These are phyloP conservation scores for Penicillium ochrochloron DNA, from an alignment of 495 filamentous ascomycete genomes.

Conservation along the genomic window DNA sequence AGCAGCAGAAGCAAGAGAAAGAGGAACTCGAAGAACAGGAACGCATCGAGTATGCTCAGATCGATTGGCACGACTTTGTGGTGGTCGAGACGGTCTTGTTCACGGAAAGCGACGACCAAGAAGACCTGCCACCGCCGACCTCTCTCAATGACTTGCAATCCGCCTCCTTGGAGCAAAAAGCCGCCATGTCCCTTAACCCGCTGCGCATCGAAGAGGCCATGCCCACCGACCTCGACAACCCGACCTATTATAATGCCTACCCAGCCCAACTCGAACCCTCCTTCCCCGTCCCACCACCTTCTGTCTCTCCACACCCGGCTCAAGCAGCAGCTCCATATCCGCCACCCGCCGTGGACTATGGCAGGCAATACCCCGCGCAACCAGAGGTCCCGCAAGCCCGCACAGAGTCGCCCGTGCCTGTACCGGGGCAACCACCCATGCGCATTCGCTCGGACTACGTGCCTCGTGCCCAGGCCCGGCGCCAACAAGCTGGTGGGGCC, in stretches of 20 bases:
- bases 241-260: constrained; percentile 60
- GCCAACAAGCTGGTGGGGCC: constrained; percentile 60
- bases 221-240: constrained; percentile 73
- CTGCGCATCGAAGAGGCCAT: constrained; percentile 95
- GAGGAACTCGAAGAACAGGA: constrained; percentile 89
- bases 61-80: constrained; percentile 98
- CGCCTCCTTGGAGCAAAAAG: constrained; percentile 92
- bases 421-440: constrained; percentile 70
- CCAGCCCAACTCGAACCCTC: constrained; percentile 37
- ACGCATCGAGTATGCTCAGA: constrained; percentile 80
- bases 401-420: constrained; percentile 76
- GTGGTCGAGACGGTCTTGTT: constrained; percentile 97
- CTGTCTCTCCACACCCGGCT: constrained; percentile 40
- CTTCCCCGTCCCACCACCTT: constrained; percentile 25
- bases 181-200: constrained; percentile 80
- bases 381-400: constrained; percentile 57
- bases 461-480: constrained; percentile 76
- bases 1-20: constrained; percentile 84
- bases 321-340: constrained; percentile 45
- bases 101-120: constrained; percentile 83
- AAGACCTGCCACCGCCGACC: constrained; percentile 85
- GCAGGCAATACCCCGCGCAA: constrained; percentile 35
- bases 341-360: constrained; percentile 41
- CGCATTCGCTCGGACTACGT: constrained; percentile 94
- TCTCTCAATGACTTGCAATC: constrained; percentile 89